Percentiles rank a stretch among this genome's conserved stretches.
These are phyloP conservation scores for Mastigamoeba balamuthi DNA, from an alignment of 78 protist genomes.

Conservation along the genomic window DNA sequence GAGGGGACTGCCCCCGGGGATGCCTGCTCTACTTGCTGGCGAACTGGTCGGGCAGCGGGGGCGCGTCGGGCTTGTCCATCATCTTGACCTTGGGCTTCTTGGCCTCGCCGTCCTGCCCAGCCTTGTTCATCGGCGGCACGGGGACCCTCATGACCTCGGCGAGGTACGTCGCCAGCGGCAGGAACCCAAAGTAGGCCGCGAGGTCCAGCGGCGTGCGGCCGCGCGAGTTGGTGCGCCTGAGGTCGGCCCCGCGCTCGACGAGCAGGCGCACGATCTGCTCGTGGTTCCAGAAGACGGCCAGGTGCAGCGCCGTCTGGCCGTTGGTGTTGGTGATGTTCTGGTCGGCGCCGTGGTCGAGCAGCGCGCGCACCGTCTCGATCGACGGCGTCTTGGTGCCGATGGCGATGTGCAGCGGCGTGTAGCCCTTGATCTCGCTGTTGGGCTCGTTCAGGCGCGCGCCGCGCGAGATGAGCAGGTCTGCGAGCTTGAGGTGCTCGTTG, in stretches of 20 bases:
- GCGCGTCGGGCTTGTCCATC: no score
- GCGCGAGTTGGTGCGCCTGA: neutral
- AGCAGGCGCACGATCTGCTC: neutral
- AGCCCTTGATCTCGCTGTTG: neutral
- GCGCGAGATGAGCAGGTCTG: no score
- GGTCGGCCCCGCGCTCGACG: neutral
- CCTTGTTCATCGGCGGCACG: no score
- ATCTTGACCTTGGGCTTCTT: no score
- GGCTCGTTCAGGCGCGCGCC: no score
- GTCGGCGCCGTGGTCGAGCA: neutral
- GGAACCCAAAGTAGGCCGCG: neutral
- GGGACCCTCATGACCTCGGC: no score
- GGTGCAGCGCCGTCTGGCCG: neutral
- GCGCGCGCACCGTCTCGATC: neutral
- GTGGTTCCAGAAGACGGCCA: neutral
- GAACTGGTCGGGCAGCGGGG: no score
- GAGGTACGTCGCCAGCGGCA: neutral
- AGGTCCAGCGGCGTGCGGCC: neutral
- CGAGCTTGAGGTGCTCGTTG: no score
- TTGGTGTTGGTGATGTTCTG: neutral
- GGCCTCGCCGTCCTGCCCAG: no score
- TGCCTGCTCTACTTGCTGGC: no score
- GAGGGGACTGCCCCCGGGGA: no score
- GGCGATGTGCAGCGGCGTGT: neutral
- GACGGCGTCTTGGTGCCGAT: neutral